Base-by-base conservation (phyloP, 2,329 filamentous ascomycete species). In the Fusarium sp. region DNA sequence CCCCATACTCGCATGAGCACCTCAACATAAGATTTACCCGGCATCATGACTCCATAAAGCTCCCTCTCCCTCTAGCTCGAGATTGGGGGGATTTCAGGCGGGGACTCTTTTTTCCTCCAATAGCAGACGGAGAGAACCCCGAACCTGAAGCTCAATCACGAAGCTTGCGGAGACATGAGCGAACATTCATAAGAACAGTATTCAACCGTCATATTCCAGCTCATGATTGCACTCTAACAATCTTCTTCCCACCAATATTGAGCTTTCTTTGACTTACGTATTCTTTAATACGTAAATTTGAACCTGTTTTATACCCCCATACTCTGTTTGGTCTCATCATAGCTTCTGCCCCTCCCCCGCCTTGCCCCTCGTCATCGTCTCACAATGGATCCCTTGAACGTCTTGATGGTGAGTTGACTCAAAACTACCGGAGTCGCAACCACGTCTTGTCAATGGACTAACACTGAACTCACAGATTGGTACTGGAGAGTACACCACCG, bases 401-500 rank as follows among this genome's bases (percentile, higher is more conserved):
- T 92, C 72, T 83, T 92, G 77, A 92, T 92, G 90, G 90, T 90
- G 74, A 77, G 83, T 42, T 24, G 3, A 20, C 11, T 2, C 24
- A 8, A 40, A 22, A 18, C 17, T 22, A 38, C 9, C 13, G 36
- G 11, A n/a, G 8, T 8, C 10, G 22, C 38, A 50, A 46, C 46
- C 45, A 26, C n/a, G 15, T 31, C 11, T 13, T 38, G 17, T 6
- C 18, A 33, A 24, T 26, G 15, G 15, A 22, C 59, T 70, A 54
- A 69, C 53, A 51, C 54, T 6, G 10, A 18, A 17, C n/a, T 31
- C 31, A 22, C 64, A 91, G 92, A 88, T 97, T 62, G 95, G 95
- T 70, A 97, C 95, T 13, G 95, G 95, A 76, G 95, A 98, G 86
- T 98, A 98, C 86, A 98, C 95, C 75, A 98, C 95, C 43, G 95